These are phyloP conservation scores for Fusarium sp. DNA, from an alignment of 2,329 filamentous ascomycete genomes.

Conservation along the genomic window DNA sequence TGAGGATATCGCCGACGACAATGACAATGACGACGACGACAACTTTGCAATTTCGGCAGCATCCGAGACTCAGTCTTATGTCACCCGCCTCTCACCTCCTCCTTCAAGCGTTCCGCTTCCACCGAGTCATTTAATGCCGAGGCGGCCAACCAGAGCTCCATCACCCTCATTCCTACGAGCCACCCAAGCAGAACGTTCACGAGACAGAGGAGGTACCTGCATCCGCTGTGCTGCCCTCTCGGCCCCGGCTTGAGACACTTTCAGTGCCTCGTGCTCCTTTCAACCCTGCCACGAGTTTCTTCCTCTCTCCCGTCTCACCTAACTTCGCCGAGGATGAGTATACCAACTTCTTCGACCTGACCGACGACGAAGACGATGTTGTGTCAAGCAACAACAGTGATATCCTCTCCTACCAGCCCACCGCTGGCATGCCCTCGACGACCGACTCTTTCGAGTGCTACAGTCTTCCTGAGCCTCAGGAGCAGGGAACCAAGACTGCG, in stretches of 20 bases:
- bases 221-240: constrained; percentile 35
- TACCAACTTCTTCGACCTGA: constrained; percentile 61
- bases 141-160: constrained; percentile 38
- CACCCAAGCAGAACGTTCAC: constrained; percentile 20
- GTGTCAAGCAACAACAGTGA: constrained; percentile 53
- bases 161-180: constrained; percentile 40
- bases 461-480: constrained; percentile 57
- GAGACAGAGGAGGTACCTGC: constrained; percentile 29
- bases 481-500: constrained; percentile 34
- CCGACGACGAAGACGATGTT: constrained; percentile 57
- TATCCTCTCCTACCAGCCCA: constrained; percentile 44
- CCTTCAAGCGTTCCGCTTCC: constrained; percentile 55
- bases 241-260: constrained; percentile 40
- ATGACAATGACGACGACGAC: constrained; percentile 68
- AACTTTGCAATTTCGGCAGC: constrained; percentile 69
- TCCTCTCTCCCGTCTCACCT: constrained; percentile 53
- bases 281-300: constrained; percentile 42
- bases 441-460: constrained; percentile 53
- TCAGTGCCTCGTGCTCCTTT: constrained; percentile 46
- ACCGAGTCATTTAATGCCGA: constrained; percentile 45
- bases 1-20: constrained; percentile 53
- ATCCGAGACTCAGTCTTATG: constrained; percentile 58
- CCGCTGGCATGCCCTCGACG: constrained; percentile 18
- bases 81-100: constrained; percentile 65
- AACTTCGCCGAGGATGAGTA: constrained; percentile 55